These are phyloP conservation scores for Apostasia shenzhenica DNA, from an alignment of 106 monocot species.

Conservation along the genomic window DNA sequence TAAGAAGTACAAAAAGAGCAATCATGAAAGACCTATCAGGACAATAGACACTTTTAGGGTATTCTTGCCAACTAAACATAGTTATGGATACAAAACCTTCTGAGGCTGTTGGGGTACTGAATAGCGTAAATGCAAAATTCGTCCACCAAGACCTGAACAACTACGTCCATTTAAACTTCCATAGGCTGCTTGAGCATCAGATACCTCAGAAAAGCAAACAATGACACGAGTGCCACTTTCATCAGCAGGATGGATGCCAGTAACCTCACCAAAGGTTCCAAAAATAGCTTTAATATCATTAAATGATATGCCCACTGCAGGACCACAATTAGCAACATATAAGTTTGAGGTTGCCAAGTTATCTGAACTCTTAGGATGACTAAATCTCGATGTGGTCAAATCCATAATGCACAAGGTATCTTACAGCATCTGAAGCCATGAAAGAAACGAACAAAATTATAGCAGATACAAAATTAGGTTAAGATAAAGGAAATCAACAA, in stretches of 20 bases:
- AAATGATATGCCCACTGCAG: slow-evolving; percentile 62
- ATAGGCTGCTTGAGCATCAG: slow-evolving; percentile 49
- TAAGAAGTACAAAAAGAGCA: background rate
- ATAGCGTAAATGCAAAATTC: slow-evolving; percentile 70
- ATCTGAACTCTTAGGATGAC: slow-evolving; percentile 15
- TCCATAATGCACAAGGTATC: background rate
- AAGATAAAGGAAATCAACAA: background rate
- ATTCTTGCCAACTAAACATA: background rate
- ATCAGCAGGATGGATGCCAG: slow-evolving; percentile 66
- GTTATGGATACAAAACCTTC: slow-evolving; percentile 26
- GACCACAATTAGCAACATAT: slow-evolving; percentile 94
- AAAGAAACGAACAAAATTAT: background rate
- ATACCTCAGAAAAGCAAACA: slow-evolving; percentile 53
- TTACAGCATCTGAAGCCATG: background rate
- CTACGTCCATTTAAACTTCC: slow-evolving; percentile 40
- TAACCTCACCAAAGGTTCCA: slow-evolving; percentile 53
- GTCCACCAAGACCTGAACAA: slow-evolving; percentile 49
- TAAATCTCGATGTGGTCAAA: slow-evolving; percentile 21
- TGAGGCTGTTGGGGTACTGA: slow-evolving; percentile 34
- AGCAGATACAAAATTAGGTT: background rate
- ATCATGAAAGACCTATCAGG: no score
- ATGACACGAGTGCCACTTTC: slow-evolving; percentile 62
- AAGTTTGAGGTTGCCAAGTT: slow-evolving; percentile 36
- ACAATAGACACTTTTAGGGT: background rate
- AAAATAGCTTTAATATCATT: slow-evolving; percentile 47